These are phyloP conservation scores for Apiotrichum porosum DNA, from an alignment of 1,284 basidiomycete species.

Conservation along the genomic window DNA sequence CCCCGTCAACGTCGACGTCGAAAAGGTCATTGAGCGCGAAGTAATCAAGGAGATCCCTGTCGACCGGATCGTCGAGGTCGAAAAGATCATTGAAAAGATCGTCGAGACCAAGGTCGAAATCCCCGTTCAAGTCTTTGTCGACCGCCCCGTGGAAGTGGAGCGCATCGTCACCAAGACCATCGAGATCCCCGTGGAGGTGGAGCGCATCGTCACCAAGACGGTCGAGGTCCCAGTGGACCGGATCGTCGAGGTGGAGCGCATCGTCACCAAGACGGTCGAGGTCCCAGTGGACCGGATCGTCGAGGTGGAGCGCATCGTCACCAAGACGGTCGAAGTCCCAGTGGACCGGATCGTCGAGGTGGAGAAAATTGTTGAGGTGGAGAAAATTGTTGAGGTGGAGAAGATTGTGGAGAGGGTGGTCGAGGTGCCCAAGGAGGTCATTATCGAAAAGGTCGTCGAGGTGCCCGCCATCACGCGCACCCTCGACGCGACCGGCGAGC, in stretches of 20 bases:
- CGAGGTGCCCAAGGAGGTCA: slow-evolving; percentile 19
- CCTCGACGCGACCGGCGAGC: slow-evolving; percentile 14
- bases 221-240: slow-evolving; percentile 26
- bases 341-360: slow-evolving; percentile 46
- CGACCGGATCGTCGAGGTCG: slow-evolving; percentile 43
- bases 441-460: slow-evolving; percentile 32
- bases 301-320: slow-evolving; percentile 31
- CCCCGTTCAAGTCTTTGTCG: slow-evolving; percentile 30
- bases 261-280: slow-evolving; percentile 39
- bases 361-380: slow-evolving; percentile 32
- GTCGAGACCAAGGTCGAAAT: slow-evolving; percentile 38
- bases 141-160: slow-evolving; percentile 32
- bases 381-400: slow-evolving; percentile 34
- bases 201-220: slow-evolving; percentile 34
- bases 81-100: slow-evolving; percentile 45
- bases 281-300: slow-evolving; percentile 32
- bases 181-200: slow-evolving; percentile 32
- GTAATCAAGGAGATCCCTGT: slow-evolving; percentile 31
- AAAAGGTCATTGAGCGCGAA: slow-evolving; percentile 39
- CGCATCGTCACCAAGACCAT: slow-evolving; percentile 36
- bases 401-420: slow-evolving; percentile 44
- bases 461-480: slow-evolving; percentile 35
- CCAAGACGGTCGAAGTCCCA: slow-evolving; percentile 30
- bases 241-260: slow-evolving; percentile 45
- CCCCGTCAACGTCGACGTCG: slow-evolving; percentile 30